A percentile compares a stretch with the other conserved stretches of the same genome.
Conservation (phyloP, 73 alveolate genomes). For the Paramecium sexaurelia region DNA sequence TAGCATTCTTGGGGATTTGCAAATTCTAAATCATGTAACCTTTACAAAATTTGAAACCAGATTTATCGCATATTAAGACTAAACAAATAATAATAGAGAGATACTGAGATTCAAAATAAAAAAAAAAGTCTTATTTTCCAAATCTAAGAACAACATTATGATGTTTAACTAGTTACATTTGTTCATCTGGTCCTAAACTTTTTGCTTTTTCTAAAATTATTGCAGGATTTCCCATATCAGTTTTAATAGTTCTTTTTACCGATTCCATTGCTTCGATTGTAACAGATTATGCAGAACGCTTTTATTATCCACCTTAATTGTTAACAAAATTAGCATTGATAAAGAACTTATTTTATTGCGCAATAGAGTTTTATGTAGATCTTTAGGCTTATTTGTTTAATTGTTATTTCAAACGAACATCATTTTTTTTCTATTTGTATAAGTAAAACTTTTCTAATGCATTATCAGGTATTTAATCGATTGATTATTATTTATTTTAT, state of each 20-base stretch:
- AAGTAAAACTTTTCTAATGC: slow-evolving; percentile 52
- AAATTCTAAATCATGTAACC: slow-evolving; percentile 40
- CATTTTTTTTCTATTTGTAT: slow-evolving; percentile 35
- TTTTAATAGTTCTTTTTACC: slow-evolving; percentile 23
- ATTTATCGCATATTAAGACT: slow-evolving; percentile 18
- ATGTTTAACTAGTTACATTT: not conserved
- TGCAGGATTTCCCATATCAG: slow-evolving; percentile 49
- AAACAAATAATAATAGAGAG: not conserved
- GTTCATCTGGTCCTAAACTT: slow-evolving; percentile 43
- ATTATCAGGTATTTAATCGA: slow-evolving; percentile 41
- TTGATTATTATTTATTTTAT: not conserved
- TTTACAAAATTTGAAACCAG: slow-evolving; percentile 20
- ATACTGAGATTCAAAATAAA: slow-evolving; percentile 38
- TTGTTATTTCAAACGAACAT: not conserved
- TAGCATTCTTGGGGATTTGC: slow-evolving; percentile 49
- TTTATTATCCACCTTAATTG: not conserved
- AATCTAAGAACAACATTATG: slow-evolving; percentile 8
- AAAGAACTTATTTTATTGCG: slow-evolving; percentile 38
- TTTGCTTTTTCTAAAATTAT: slow-evolving; percentile 4
- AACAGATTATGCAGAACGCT: slow-evolving; percentile 30
- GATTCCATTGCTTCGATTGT: slow-evolving; percentile 36
- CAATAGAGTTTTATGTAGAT: slow-evolving; percentile 7
- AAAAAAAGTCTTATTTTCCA: slow-evolving; percentile 42
- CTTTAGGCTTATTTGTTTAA: not conserved
- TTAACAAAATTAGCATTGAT: slow-evolving; percentile 53